Evolutionary conservation across 225 moss, liverwort and hornwort genomes (phyloP).

Genomic region (Antitrichia curtipendula): DNA sequence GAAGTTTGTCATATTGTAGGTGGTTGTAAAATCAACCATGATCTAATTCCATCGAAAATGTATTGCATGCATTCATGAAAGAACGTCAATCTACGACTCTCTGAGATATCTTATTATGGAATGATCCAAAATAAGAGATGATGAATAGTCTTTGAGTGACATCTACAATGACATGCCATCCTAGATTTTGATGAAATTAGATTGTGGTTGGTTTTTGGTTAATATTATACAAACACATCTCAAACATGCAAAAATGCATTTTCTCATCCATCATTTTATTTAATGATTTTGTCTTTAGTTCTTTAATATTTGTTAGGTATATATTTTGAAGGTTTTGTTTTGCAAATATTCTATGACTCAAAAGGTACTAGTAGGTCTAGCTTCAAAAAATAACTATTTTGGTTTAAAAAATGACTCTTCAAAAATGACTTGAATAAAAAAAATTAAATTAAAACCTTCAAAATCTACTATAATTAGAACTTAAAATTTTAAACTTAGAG

Average conservation of each 20-base stretch:
- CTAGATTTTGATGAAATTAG: rapidly evolving
- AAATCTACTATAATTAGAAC: background rate
- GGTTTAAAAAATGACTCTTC: background rate
- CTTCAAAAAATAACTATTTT: background rate
- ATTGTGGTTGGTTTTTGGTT: background rate
- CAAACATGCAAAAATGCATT: background rate
- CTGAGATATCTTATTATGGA: background rate
- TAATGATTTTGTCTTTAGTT: background rate
- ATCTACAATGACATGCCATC: background rate
- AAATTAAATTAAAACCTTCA: background rate
- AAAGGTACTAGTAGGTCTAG: background rate
- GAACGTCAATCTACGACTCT: background rate
- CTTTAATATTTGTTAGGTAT: background rate
- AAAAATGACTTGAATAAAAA: background rate
- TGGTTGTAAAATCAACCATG: background rate
- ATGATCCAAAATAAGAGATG: background rate
- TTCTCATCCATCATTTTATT: background rate
- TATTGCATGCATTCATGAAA: background rate
- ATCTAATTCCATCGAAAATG: background rate
- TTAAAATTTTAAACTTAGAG: background rate
- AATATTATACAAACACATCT: background rate
- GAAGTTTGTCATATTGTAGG: too few species aligned
- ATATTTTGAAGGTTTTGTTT: background rate
- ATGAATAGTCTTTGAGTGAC: rapidly evolving
- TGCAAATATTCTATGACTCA: background rate